These are phyloP conservation scores for Omphalotus guepiniiformis DNA, from an alignment of 768 basidiomycete genomes.

Conservation along the genomic window DNA sequence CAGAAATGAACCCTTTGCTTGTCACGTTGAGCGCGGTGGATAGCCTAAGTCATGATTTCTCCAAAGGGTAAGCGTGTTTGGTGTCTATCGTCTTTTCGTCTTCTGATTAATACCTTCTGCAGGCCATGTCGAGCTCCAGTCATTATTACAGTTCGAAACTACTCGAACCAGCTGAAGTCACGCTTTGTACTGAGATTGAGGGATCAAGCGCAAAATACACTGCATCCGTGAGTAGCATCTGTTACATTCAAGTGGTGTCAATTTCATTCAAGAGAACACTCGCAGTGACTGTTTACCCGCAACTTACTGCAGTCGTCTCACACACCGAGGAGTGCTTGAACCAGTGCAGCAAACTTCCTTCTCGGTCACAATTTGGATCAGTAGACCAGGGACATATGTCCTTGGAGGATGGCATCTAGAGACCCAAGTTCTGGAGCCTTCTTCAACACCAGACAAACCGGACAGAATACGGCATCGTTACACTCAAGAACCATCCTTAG, in stretches of 20 bases:
- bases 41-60: conserved; percentile 60
- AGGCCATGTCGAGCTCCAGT: conserved; percentile 57
- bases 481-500: conserved; percentile 26
- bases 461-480: conserved; percentile 28
- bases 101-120: conserved; percentile 4
- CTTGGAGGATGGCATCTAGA: conserved; percentile 69
- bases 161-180: conserved; percentile 60
- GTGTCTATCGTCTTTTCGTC: conserved; percentile 2
- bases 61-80: conserved; percentile 51
- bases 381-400: conserved; percentile 59
- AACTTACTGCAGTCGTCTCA: conserved; percentile 62
- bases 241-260: conserved; percentile 12
- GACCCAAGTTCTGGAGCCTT: conserved; percentile 50
- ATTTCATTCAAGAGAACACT: not conserved
- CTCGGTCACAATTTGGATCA: conserved; percentile 52
- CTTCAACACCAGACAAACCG: conserved; percentile 4
- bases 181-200: conserved; percentile 53
- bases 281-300: conserved; percentile 45
- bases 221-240: conserved; percentile 12
- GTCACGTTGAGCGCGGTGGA: conserved; percentile 43
- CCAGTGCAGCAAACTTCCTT: conserved; percentile 44
- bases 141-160: conserved; percentile 60
- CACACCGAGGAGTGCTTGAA: conserved; percentile 53
- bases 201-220: conserved; percentile 15
- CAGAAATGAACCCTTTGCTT: conserved; percentile 71